Evolutionary conservation across 2,329 filamentous ascomycete genomes (phyloP), one percentile per base, ranked within the genome.

Genomic region (Basipetospora chlamydospora): DNA sequence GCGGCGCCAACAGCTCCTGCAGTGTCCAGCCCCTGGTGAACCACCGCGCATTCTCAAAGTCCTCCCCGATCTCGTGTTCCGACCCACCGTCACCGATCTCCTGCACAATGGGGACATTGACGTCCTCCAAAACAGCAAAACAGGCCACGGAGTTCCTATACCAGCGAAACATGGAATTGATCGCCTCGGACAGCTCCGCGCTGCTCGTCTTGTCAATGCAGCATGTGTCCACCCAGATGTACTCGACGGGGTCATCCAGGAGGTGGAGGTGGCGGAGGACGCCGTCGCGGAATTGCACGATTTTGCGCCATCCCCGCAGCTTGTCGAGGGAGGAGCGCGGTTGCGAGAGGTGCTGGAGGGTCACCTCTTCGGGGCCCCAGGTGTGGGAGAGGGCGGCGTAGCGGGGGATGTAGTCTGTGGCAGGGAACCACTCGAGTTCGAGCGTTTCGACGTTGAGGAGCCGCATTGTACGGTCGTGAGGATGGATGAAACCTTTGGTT

Each of bases 1-100:
- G 13, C 1, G 54, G 54, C 0, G 56, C 79, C 4, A 84, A 62
- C 0, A 80, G 74, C 53, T 83, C 74, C 49, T 79, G 78, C n/a
- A n/a, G n/a, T n/a, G n/a, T n/a, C n/a, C n/a, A n/a, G n/a, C n/a
- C n/a, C n/a, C n/a, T n/a, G n/a, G 45, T 50, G 36, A 57, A 57
- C 54, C 56, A 58, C 6, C 49, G 43, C 32, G 39, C 39, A 2
- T 11, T n/a, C 3, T 43, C 39, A 31, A 43, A 43, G 12, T 30
- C 34, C 13, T 28, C 17, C 6, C 28, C 29, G 9, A 37, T 21
- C 6, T 17, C 21, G 10, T 11, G 15, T 15, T 12, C 17, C 3
- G 22, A 3, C 4, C 20, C 25, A 28, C 10, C 20, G 4, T 21
- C 25, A 1, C 7, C n/a, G 20, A 15, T 20, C 17, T n/a, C 9